Percentiles rank a stretch among this genome's conserved stretches.
Evolutionary conservation across 345 rosid species (phyloP).

Genomic region (Toxicodendron radicans): DNA sequence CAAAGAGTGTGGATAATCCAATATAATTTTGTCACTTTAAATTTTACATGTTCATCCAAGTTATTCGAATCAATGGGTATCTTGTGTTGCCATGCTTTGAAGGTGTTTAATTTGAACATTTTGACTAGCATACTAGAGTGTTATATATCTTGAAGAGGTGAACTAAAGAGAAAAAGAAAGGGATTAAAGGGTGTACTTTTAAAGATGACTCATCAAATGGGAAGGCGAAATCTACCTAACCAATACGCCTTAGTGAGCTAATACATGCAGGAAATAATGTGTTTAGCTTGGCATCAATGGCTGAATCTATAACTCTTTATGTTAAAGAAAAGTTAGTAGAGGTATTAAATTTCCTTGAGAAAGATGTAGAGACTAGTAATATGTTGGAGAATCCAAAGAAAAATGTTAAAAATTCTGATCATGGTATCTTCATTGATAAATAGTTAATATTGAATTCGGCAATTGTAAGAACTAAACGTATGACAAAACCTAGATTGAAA

Average conservation of each 20-base stretch:
- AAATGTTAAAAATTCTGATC: not conserved
- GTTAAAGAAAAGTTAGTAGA: not conserved
- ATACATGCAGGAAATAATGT: slow-evolving; percentile 1
- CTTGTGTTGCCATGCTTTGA: slow-evolving; percentile 6
- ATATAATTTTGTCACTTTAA: not conserved
- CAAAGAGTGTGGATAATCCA: not conserved
- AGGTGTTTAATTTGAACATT: slow-evolving; percentile 1
- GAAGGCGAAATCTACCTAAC: not conserved
- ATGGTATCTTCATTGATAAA: too few species aligned
- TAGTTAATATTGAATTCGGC: not conserved
- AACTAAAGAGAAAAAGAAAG: slow-evolving; percentile 2
- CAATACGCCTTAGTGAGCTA: not conserved
- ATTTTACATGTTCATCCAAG: not conserved
- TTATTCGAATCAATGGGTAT: slow-evolving; percentile 10
- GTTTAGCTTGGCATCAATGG: not conserved
- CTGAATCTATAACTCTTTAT: not conserved
- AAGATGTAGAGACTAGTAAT: not conserved
- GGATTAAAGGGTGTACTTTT: not conserved
- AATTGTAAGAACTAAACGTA: not conserved
- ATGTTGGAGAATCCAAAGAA: not conserved
- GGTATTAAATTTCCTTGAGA: not conserved
- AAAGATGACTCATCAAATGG: not conserved
- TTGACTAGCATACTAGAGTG: not conserved
- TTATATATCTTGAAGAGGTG: slow-evolving; percentile 12
- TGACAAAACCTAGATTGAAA: not conserved